Evolutionary conservation across 139 green algal species (phyloP).

Genomic region (Chlorella ohadii): DNA sequence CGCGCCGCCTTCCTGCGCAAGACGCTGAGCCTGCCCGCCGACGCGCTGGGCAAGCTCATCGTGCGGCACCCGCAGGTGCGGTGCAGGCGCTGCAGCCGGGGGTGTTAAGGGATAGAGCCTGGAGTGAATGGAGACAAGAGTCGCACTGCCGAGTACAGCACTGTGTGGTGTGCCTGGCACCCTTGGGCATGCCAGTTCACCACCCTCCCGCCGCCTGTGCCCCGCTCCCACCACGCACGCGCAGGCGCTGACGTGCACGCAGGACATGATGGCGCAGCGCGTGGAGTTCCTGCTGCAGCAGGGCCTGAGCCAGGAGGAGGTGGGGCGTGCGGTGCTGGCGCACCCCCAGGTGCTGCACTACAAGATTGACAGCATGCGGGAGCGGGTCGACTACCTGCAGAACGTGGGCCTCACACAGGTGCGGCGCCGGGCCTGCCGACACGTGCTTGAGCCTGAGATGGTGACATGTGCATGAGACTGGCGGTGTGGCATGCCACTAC

Average conservation of each 20-base stretch:
- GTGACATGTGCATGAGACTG: no score
- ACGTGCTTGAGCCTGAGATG: no score
- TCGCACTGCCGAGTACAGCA: no score
- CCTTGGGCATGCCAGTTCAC: neutral
- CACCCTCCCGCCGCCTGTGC: no score
- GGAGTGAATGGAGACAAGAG: no score
- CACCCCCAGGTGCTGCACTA: conserved; percentile 80
- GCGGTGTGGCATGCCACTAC: no score
- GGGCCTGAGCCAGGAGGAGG: conserved; percentile 42
- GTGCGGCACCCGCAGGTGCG: conserved; percentile 56
- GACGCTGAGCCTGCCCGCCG: conserved; percentile 35
- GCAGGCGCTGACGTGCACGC: conserved; percentile 67
- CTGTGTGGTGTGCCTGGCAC: neutral
- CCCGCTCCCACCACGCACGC: neutral
- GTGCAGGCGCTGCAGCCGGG: no score
- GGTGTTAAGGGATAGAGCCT: no score
- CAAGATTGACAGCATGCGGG: conserved; percentile 53
- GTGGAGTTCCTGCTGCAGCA: conserved; percentile 56
- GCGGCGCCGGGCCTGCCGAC: no score
- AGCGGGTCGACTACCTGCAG: conserved; percentile 44
- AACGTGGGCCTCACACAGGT: conserved; percentile 60
- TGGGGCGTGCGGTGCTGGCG: conserved; percentile 54
- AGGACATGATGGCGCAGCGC: conserved; percentile 59
- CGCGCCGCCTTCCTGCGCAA: conserved; percentile 55
- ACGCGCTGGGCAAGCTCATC: conserved; percentile 59